Evolutionary conservation across 768 basidiomycete species (phyloP).

Genomic region (Lentinula sp.): DNA sequence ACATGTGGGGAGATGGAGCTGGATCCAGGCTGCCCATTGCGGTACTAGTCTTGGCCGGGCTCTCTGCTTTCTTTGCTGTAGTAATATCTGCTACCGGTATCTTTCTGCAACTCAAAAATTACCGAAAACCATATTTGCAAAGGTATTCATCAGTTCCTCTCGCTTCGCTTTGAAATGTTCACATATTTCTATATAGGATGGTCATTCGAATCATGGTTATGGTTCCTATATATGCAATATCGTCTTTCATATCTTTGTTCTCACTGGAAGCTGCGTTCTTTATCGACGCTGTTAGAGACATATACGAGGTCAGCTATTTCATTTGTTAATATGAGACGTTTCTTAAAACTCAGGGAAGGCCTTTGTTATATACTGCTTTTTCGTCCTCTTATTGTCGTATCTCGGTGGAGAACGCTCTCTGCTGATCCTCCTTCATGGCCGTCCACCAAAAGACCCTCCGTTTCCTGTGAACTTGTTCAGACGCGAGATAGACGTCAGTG

Average conservation of each 20-base stretch:
- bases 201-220: constrained; percentile 95
- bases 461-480: constrained; percentile 85
- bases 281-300: constrained; percentile 89
- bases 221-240: constrained; percentile 89
- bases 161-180: neutral
- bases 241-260: constrained; percentile 89
- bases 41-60: constrained; percentile 55
- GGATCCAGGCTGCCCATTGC: neutral
- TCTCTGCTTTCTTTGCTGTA: constrained; percentile 66
- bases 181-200: constrained; percentile 43
- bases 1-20: constrained; percentile 3
- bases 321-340: neutral
- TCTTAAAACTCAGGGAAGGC: constrained; percentile 40
- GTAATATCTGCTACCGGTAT: constrained; percentile 70
- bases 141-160: constrained; percentile 41
- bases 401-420: constrained; percentile 92
- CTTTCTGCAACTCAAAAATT: constrained; percentile 78
- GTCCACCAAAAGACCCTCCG: constrained; percentile 80
- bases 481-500: constrained; percentile 85
- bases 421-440: constrained; percentile 86
- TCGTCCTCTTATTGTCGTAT: constrained; percentile 73
- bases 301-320: constrained; percentile 78
- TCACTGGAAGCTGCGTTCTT: constrained; percentile 94
- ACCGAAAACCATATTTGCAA: constrained; percentile 76
- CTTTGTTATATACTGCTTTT: constrained; percentile 93